phyloP scores from a whole-genome alignment of 495 filamentous ascomycete genomes.

The Penicillium odoratum region DNA sequence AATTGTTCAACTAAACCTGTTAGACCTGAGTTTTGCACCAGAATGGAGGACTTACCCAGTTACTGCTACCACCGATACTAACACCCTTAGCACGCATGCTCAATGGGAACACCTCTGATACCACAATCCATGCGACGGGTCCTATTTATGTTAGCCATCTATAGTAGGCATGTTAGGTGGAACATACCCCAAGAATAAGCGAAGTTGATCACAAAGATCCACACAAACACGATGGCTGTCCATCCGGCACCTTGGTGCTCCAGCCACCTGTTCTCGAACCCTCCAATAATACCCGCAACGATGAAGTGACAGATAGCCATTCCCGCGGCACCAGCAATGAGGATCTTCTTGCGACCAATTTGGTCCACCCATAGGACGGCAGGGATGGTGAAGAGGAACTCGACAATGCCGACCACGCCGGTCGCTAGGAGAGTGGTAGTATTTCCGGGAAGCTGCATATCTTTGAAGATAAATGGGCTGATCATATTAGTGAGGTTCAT shows the following conservation, averaged over 20 bases:
- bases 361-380: conserved; percentile 74
- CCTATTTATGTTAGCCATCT: conserved; percentile 16
- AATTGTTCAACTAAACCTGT: conserved; percentile 50
- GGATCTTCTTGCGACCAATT: conserved; percentile 71
- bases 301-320: conserved; percentile 65
- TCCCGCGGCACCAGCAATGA: conserved; percentile 68
- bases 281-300: conserved; percentile 43
- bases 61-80: conserved; percentile 40
- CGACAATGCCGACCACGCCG: conserved; percentile 72
- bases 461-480: conserved; percentile 39
- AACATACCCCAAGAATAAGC: conserved; percentile 44
- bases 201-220: conserved; percentile 47
- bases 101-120: conserved; percentile 47
- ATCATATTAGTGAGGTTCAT: background rate
- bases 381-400: conserved; percentile 69
- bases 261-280: conserved; percentile 33
- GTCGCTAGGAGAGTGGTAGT: conserved; percentile 69
- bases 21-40: background rate
- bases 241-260: conserved; percentile 36
- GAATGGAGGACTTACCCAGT: conserved; percentile 34
- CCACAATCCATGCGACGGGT: conserved; percentile 47
- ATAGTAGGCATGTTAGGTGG: background rate
- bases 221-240: conserved; percentile 45
- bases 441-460: conserved; percentile 36
- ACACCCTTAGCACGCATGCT: conserved; percentile 49